Percentiles rank a stretch among this genome's conserved stretches.
Conservation (phyloP, 257 asterid genomes). For the Nicotiana tomentosiformis region DNA sequence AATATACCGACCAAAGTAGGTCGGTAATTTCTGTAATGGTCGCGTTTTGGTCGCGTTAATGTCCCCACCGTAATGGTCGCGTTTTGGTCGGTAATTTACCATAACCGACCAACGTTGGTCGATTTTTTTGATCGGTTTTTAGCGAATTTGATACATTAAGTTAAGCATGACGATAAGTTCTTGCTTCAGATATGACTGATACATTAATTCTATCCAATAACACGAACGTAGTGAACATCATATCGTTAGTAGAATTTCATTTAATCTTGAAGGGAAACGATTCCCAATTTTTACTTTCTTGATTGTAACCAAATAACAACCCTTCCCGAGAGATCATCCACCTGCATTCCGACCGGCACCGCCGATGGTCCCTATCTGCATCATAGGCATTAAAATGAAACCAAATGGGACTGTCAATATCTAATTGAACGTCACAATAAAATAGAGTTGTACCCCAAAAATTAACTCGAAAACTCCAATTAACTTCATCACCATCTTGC, state of each 20-base stretch:
- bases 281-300: slow-evolving; percentile 27
- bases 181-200: not conserved
- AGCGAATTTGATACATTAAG: not conserved
- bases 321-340: slow-evolving; percentile 33
- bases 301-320: slow-evolving; percentile 26
- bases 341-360: slow-evolving; percentile 28
- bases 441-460: slow-evolving; percentile 33
- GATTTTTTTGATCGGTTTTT: too few species aligned
- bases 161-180: not conserved
- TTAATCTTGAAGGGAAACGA: not conserved
- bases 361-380: slow-evolving; percentile 15
- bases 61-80: too few species aligned
- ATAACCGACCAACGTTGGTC: too few species aligned
- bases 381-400: slow-evolving; percentile 34
- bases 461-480: slow-evolving; percentile 32
- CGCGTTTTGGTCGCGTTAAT: too few species aligned
- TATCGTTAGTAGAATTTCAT: not conserved
- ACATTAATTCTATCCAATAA: too few species aligned
- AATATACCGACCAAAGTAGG: too few species aligned
- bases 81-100: too few species aligned
- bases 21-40: too few species aligned
- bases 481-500: not conserved
- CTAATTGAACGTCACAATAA: slow-evolving; percentile 33
- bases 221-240: not conserved
- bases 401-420: slow-evolving; percentile 13